phyloP scores from a whole-genome alignment of 1,284 basidiomycete genomes.

The Vanrija pseudolonga region DNA sequence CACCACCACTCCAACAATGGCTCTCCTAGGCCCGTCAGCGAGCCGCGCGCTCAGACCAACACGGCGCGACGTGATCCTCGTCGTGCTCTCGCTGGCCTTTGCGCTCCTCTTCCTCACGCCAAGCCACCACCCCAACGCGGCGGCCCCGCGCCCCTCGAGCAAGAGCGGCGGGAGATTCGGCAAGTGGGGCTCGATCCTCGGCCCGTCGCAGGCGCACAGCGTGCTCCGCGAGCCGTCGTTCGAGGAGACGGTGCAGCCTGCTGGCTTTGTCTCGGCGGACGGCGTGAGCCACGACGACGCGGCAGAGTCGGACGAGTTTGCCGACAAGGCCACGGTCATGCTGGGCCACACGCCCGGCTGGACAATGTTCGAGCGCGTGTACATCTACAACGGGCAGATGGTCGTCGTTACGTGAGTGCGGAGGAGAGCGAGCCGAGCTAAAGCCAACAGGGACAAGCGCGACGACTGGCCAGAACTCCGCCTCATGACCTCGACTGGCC shows the following conservation, averaged over 20 bases:
- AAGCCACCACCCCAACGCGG: not conserved
- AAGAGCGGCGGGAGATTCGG: not conserved
- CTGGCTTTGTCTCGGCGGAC: slow-evolving; percentile 7
- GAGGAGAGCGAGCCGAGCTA: not conserved
- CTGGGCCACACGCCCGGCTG: slow-evolving; percentile 44
- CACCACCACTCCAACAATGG: too few species aligned
- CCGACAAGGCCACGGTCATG: slow-evolving; percentile 24
- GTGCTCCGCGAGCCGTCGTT: not conserved
- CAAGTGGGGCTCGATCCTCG: not conserved
- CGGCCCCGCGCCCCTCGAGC: not conserved
- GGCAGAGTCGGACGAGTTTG: slow-evolving; percentile 29
- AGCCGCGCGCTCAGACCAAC: slow-evolving; percentile 28
- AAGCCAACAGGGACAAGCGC: slow-evolving; percentile 21
- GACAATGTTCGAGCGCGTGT: slow-evolving; percentile 50
- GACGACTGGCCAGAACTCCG: slow-evolving; percentile 59
- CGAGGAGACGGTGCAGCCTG: slow-evolving; percentile 9
- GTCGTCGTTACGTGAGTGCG: slow-evolving; percentile 58
- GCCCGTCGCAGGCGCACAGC: not conserved
- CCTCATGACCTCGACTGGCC: slow-evolving; percentile 66
- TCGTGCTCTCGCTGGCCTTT: slow-evolving; percentile 38
- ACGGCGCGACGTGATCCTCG: slow-evolving; percentile 42
- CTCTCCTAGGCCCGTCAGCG: too few species aligned
- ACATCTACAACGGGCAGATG: slow-evolving; percentile 72
- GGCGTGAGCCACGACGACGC: slow-evolving; percentile 22
- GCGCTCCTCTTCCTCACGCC: slow-evolving; percentile 36